A percentile compares a stretch with the other conserved stretches of the same genome.
Evolutionary conservation across 805 yeast species (phyloP).

Genomic region (Candida rishiriensis): DNA sequence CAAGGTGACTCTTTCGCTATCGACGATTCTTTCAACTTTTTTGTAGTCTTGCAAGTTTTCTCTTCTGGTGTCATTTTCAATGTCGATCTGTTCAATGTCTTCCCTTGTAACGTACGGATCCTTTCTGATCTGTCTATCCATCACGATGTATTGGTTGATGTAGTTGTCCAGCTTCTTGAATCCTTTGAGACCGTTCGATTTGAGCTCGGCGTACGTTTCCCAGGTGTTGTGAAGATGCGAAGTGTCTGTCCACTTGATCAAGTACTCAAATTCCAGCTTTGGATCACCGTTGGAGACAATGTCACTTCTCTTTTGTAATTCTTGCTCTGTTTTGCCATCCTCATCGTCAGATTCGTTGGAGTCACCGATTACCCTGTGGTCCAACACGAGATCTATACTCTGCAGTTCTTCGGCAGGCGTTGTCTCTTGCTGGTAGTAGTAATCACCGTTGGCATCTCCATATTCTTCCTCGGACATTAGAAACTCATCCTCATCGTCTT

Average conservation of each 20-base stretch:
- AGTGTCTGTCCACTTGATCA: constrained; percentile 80
- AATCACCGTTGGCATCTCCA: constrained; percentile 17
- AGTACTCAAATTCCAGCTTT: constrained; percentile 53
- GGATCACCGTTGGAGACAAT: constrained; percentile 35
- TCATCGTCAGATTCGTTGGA: constrained; percentile 25
- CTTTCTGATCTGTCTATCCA: constrained; percentile 69
- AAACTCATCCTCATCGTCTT: constrained; percentile 51
- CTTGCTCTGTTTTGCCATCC: constrained; percentile 25
- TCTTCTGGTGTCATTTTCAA: constrained; percentile 78
- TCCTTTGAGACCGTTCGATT: constrained; percentile 54
- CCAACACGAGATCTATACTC: constrained; percentile 42
- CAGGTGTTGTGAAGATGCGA: constrained; percentile 95
- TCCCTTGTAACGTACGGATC: constrained; percentile 85
- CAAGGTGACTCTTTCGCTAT: constrained; percentile 63
- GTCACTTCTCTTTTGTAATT: constrained; percentile 18
- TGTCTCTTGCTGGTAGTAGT: constrained; percentile 19
- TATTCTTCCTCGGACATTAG: constrained; percentile 40
- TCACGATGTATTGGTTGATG: constrained; percentile 67
- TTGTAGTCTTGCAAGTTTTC: constrained; percentile 84
- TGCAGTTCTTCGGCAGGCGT: constrained; percentile 18
- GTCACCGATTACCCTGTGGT: constrained; percentile 43
- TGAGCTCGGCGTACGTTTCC: constrained; percentile 63
- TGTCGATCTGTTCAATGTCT: constrained; percentile 89
- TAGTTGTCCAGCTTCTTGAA: constrained; percentile 85
- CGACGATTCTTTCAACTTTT: constrained; percentile 85